Conservation (phyloP, 768 basidiomycete species). For the Mycena rosella region DNA sequence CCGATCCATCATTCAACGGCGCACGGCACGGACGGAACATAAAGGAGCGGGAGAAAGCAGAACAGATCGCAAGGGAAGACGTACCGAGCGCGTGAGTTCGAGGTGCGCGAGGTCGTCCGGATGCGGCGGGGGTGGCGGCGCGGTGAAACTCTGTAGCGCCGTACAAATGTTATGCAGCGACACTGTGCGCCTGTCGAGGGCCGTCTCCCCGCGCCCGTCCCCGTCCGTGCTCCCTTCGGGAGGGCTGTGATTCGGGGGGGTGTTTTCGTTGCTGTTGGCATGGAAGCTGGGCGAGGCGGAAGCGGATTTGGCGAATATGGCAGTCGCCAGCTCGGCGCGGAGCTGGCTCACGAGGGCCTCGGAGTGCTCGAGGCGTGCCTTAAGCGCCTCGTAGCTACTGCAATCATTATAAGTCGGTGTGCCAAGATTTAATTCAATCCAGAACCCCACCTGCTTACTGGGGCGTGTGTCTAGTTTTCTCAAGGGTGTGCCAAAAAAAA, state of each 20-base stretch:
- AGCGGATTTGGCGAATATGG: no score
- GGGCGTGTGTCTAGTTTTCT: neutral
- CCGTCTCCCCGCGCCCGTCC: neutral
- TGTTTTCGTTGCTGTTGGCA: no score
- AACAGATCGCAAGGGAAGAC: no score
- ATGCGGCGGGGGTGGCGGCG: conserved; percentile 19
- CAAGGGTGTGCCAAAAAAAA: neutral
- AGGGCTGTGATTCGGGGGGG: neutral
- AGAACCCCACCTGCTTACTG: neutral
- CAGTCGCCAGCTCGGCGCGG: conserved; percentile 16
- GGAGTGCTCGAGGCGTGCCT: conserved; percentile 14
- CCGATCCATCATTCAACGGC: no score
- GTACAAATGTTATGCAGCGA: conserved; percentile 16
- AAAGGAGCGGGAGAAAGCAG: neutral
- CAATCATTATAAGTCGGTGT: neutral
- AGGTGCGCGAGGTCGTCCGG: conserved; percentile 29
- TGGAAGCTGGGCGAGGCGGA: neutral
- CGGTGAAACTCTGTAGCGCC: conserved; percentile 8
- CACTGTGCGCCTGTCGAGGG: neutral
- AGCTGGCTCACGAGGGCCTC: conserved; percentile 12
- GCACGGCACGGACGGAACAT: neutral
- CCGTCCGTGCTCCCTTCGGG: neutral
- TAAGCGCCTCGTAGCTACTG: conserved; percentile 20
- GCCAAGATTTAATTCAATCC: neutral
- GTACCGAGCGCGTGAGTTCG: conserved; percentile 18